Percentiles rank a stretch among this genome's conserved stretches.
Conservation (phyloP, 2,329 filamentous ascomycete species). For the Claviceps pusilla region DNA sequence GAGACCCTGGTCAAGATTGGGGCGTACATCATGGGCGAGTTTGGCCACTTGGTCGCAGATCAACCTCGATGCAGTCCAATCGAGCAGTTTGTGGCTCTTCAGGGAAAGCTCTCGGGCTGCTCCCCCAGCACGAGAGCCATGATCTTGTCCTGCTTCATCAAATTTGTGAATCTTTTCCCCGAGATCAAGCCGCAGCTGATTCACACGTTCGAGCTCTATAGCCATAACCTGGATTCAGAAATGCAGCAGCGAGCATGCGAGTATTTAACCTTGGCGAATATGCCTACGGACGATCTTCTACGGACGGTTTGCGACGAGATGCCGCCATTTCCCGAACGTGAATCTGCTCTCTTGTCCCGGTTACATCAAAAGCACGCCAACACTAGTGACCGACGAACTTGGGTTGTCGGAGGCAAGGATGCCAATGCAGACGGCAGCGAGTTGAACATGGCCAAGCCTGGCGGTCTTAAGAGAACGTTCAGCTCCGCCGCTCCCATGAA, state of each 20-base stretch:
- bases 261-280: conserved; percentile 70
- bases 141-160: conserved; percentile 88
- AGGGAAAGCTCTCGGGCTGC: conserved; percentile 76
- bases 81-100: conserved; percentile 87
- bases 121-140: conserved; percentile 84
- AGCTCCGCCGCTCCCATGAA: conserved; percentile 42
- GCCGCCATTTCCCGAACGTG: conserved; percentile 91
- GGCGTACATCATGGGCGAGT: conserved; percentile 88
- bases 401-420: conserved; percentile 94
- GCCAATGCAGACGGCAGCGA: conserved; percentile 73
- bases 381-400: conserved; percentile 88
- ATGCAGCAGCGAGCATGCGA: conserved; percentile 93
- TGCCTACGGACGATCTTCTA: conserved; percentile 80
- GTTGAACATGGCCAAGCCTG: conserved; percentile 64
- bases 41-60: conserved; percentile 91
- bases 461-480: conserved; percentile 75
- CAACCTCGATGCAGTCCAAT: conserved; percentile 86
- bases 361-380: conserved; percentile 89
- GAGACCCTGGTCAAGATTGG: conserved; percentile 97
- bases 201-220: conserved; percentile 81
- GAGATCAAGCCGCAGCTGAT: conserved; percentile 94
- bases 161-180: conserved; percentile 95
- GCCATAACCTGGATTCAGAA: conserved; percentile 86
- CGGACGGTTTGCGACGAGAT: conserved; percentile 95
- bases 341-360: conserved; percentile 79